Evolutionary conservation across 2,329 filamentous ascomycete species (phyloP).

Genomic region (Ophiosphaerella herpotricha): DNA sequence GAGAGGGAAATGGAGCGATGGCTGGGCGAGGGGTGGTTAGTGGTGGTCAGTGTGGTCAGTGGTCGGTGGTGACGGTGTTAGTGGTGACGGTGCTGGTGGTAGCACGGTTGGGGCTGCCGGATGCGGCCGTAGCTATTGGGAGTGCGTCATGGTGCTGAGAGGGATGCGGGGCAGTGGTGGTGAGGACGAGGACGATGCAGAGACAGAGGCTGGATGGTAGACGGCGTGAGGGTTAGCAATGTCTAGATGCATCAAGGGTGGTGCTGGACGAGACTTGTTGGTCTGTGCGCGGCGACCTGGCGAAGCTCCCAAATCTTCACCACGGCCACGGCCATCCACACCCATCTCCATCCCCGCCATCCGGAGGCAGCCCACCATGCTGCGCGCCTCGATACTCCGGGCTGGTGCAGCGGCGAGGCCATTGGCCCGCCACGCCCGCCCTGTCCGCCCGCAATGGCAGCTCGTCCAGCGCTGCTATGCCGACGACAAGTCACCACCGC

Average conservation of each 20-base stretch:
- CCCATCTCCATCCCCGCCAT: constrained; percentile 28
- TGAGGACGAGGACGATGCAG: too few species aligned
- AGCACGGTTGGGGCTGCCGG: not conserved
- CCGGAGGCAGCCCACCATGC: constrained; percentile 56
- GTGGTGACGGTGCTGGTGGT: not conserved
- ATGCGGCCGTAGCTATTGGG: not conserved
- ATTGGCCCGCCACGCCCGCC: constrained; percentile 39
- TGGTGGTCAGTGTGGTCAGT: not conserved
- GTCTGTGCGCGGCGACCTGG: constrained; percentile 18
- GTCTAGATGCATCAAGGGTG: not conserved
- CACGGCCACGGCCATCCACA: constrained; percentile 18
- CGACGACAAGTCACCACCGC: constrained; percentile 50
- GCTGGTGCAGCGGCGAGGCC: constrained; percentile 50
- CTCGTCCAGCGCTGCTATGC: constrained; percentile 56
- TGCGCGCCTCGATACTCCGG: constrained; percentile 59
- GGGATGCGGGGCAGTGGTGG: too few species aligned
- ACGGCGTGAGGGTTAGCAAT: not conserved
- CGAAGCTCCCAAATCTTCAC: constrained; percentile 21
- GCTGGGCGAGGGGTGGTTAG: not conserved
- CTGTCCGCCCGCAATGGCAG: constrained; percentile 45
- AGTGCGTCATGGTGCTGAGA: too few species aligned
- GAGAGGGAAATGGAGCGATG: not conserved
- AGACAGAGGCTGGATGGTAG: not conserved
- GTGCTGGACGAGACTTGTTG: not conserved
- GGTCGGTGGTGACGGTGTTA: not conserved